Evolutionary conservation across 192 early-diverging fungal species (phyloP).

Genomic region (Gorgonomyces haynaldii): DNA sequence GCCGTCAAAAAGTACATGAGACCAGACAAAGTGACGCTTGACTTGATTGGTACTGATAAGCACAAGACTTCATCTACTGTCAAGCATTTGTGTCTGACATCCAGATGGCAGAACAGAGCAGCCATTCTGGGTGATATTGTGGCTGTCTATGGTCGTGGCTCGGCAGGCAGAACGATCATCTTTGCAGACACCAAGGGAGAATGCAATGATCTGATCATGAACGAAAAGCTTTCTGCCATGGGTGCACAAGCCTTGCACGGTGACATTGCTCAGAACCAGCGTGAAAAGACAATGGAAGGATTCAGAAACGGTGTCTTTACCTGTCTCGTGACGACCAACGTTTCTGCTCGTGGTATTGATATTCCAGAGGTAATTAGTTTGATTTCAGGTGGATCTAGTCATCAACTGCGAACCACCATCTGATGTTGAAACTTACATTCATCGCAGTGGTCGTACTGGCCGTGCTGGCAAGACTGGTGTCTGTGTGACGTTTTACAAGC

Average conservation of each 20-base stretch:
- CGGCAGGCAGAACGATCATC: constrained; percentile 72
- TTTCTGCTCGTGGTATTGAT: constrained; percentile 89
- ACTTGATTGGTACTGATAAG: constrained; percentile 73
- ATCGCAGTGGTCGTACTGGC: constrained; percentile 89
- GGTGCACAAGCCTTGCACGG: constrained; percentile 78
- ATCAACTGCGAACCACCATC: constrained; percentile 92
- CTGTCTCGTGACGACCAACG: constrained; percentile 87
- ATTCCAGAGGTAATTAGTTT: constrained; percentile 55
- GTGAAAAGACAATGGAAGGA: constrained; percentile 71
- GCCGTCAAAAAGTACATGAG: constrained; percentile 44
- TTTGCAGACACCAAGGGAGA: constrained; percentile 92
- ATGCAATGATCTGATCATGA: constrained; percentile 68
- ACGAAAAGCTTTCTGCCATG: constrained; percentile 58
- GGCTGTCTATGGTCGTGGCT: constrained; percentile 65
- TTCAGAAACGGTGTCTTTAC: constrained; percentile 77
- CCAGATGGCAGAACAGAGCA: constrained; percentile 77
- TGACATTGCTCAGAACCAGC: constrained; percentile 66
- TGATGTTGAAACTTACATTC: constrained; percentile 90
- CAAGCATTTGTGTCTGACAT: constrained; percentile 71
- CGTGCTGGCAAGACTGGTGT: constrained; percentile 72
- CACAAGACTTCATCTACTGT: constrained; percentile 85
- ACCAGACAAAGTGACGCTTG: constrained; percentile 50
- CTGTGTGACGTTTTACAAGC: constrained; percentile 90
- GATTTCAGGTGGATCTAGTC: constrained; percentile 69
- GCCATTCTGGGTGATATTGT: constrained; percentile 92